Percentiles rank a stretch among this genome's conserved stretches.
phyloP scores from a whole-genome alignment of 2,329 filamentous ascomycete species.

The Scytalidium lignicola region DNA sequence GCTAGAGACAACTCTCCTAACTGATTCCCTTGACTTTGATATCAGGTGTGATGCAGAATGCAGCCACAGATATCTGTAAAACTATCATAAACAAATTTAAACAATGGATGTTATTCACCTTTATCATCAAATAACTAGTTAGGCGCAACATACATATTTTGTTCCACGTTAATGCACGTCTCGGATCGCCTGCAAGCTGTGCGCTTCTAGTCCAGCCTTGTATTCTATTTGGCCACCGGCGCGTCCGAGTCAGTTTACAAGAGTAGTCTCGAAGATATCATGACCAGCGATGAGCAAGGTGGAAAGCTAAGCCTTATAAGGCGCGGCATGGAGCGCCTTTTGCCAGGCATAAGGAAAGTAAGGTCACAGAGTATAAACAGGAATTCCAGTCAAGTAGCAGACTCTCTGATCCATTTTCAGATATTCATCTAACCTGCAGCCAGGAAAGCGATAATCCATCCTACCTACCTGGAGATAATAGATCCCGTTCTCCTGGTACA shows the following conservation, averaged over 20 bases:
- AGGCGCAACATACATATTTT: background rate
- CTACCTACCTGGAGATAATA: background rate
- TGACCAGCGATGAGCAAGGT: background rate
- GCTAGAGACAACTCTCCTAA: background rate
- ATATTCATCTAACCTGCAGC: background rate
- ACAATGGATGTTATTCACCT: background rate
- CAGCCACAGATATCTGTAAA: background rate
- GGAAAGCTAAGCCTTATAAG: background rate
- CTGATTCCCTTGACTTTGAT: background rate
- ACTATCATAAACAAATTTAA: background rate
- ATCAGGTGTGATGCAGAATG: background rate
- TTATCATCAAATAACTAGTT: background rate
- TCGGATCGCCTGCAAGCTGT: background rate
- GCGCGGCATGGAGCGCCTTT: background rate
- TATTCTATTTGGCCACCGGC: background rate
- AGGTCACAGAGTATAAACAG: background rate
- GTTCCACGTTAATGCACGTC: background rate
- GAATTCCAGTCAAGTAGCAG: background rate
- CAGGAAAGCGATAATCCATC: background rate
- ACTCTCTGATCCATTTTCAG: background rate
- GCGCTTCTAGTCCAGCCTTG: background rate
- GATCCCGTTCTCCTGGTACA: background rate
- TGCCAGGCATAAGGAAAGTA: background rate
- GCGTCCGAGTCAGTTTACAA: background rate
- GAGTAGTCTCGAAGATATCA: background rate